phyloP scores from a whole-genome alignment of 2,329 filamentous ascomycete genomes.

The Camillea tinctor region DNA sequence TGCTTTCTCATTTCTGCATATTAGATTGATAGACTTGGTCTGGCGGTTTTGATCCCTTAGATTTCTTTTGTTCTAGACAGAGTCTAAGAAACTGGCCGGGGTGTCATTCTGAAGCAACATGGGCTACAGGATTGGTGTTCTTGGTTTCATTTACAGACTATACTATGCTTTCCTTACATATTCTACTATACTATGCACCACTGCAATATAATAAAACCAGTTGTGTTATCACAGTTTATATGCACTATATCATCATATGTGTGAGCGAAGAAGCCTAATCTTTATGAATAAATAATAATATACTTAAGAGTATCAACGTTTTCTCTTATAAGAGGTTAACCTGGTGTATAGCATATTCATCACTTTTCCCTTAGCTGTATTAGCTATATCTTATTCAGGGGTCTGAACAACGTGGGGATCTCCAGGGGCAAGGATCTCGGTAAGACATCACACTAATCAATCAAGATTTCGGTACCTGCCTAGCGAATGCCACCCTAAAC shows the following conservation, averaged over 20 bases:
- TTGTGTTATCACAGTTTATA: no score
- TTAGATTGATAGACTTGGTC: not conserved
- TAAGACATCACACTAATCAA: not conserved
- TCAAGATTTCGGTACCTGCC: not conserved
- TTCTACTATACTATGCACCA: no score
- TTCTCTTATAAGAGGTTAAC: no score
- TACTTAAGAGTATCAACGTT: no score
- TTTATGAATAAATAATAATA: no score
- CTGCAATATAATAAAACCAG: no score
- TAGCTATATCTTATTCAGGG: not conserved
- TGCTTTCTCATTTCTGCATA: not conserved
- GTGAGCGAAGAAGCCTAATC: no score
- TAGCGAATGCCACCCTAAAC: not conserved
- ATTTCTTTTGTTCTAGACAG: not conserved
- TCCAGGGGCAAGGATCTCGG: not conserved
- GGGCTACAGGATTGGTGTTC: not conserved
- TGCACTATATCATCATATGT: no score
- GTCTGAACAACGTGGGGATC: not conserved
- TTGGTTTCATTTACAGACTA: not conserved
- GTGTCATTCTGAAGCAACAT: not conserved
- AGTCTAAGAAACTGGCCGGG: not conserved
- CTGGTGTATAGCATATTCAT: not conserved
- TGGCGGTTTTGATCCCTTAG: not conserved
- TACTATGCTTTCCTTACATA: no score
- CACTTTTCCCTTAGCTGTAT: no score